phyloP scores from a whole-genome alignment of 371 early-diverging fungal species.

The Rhizopus delemar region DNA sequence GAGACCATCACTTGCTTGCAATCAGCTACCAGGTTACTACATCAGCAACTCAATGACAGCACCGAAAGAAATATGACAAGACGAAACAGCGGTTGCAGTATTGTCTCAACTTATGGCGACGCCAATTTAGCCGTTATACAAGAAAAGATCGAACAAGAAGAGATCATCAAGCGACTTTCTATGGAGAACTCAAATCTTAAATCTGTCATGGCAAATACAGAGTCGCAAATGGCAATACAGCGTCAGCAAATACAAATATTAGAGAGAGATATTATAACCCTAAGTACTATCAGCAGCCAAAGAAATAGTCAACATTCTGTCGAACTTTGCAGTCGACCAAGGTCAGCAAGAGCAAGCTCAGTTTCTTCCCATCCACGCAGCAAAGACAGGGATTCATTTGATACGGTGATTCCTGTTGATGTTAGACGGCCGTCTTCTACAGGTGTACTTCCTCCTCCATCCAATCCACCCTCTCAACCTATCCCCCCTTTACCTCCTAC shows the following conservation, averaged over 20 bases:
- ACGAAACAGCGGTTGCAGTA: not conserved
- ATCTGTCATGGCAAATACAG: not conserved
- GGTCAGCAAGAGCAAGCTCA: not conserved
- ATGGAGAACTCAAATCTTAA: not conserved
- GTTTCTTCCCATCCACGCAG: not conserved
- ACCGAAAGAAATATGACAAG: not conserved
- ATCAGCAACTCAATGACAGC: not conserved
- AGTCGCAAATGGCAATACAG: not conserved
- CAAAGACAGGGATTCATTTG: no score
- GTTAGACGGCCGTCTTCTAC: no score
- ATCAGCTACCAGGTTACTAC: not conserved
- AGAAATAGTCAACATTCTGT: not conserved
- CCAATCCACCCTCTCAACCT: no score
- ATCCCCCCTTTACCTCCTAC: not conserved
- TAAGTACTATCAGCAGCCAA: not conserved
- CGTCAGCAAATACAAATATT: not conserved
- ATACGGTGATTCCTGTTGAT: no score
- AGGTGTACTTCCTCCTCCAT: no score
- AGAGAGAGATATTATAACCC: not conserved
- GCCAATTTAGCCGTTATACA: not conserved
- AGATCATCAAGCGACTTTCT: not conserved
- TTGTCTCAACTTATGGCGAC: not conserved
- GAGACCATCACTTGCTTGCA: not conserved
- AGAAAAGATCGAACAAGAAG: constrained; percentile 1
- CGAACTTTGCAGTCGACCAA: not conserved